Evolutionary conservation across 805 yeast genomes (phyloP).

Genomic region (Kuraishia floccosa): DNA sequence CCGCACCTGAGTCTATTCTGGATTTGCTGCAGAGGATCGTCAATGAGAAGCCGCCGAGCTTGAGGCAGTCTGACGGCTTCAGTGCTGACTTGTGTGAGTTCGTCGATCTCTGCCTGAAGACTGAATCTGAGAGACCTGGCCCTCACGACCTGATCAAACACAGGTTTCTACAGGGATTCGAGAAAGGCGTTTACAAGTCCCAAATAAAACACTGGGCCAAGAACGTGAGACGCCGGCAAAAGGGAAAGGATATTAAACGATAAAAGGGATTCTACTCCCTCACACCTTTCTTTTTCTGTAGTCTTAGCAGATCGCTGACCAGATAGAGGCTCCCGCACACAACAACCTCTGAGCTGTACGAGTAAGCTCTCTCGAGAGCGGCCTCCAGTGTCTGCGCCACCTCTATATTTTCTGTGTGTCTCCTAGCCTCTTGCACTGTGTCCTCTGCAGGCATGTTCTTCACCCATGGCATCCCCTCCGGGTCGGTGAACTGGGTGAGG

Average conservation of each 20-base stretch:
- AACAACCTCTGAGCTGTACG: conserved; percentile 21
- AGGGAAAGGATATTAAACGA: conserved; percentile 16
- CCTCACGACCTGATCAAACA: conserved; percentile 56
- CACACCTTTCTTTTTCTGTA: conserved; percentile 11
- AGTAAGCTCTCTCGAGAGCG: conserved; percentile 10
- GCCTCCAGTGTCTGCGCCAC: conserved; percentile 12
- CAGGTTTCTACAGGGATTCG: conserved; percentile 17
- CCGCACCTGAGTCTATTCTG: conserved; percentile 71
- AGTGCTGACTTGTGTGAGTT: conserved; percentile 48
- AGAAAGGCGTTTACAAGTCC: conserved; percentile 18
- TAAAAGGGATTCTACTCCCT: not conserved
- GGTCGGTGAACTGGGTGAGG: conserved; percentile 52
- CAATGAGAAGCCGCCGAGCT: conserved; percentile 79
- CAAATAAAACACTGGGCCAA: conserved; percentile 23
- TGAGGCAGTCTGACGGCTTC: conserved; percentile 32
- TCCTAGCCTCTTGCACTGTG: conserved; percentile 13
- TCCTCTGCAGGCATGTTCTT: conserved; percentile 26
- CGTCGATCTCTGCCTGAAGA: conserved; percentile 62
- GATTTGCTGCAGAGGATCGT: conserved; percentile 89
- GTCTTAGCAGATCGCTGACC: conserved; percentile 41
- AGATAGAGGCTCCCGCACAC: conserved; percentile 66
- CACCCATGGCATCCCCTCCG: conserved; percentile 95
- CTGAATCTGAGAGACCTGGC: conserved; percentile 62
- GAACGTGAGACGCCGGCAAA: conserved; percentile 23
- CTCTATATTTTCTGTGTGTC: conserved; percentile 13